phyloP scores from a whole-genome alignment of 352 stramenopile genomes.

The Phytophthora sp. region DNA sequence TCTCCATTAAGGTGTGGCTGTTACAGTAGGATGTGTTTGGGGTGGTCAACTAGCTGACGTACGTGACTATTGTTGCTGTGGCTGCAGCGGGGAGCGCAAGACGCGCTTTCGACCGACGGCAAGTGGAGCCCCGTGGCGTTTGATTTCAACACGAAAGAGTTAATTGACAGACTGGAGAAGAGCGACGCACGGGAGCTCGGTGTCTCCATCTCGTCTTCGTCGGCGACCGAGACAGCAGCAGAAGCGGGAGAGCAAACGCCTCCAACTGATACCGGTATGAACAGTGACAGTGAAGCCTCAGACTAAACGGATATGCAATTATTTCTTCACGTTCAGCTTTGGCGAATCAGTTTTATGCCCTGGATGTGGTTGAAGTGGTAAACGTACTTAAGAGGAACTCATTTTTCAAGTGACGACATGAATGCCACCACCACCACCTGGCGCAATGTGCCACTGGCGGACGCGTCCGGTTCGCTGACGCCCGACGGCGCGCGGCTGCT shows the following conservation, averaged over 20 bases:
- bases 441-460: constrained; percentile 46
- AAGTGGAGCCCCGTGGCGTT: constrained; percentile 75
- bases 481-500: constrained; percentile 44
- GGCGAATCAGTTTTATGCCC: too few species aligned
- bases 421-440: constrained; percentile 41
- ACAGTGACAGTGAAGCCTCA: constrained; percentile 1
- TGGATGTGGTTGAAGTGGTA: constrained; percentile 18
- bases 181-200: constrained; percentile 62
- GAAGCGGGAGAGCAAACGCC: background rate
- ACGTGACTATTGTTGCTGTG: background rate
- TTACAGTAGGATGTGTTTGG: background rate
- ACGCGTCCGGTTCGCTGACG: constrained; percentile 45
- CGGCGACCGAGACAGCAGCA: background rate
- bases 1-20: constrained; percentile 66
- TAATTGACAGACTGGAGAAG: constrained; percentile 61
- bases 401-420: constrained; percentile 35
- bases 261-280: background rate
- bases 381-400: constrained; percentile 17
- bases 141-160: constrained; percentile 55
- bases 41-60: background rate
- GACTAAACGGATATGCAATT: constrained; percentile 16
- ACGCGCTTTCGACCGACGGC: constrained; percentile 22
- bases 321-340: background rate
- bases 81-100: constrained; percentile 43
- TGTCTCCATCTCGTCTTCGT: constrained; percentile 59